Evolutionary conservation across 2,329 filamentous ascomycete species (phyloP), one percentile per base, ranked within the genome.

Genomic region (Aureobasidium lini): DNA sequence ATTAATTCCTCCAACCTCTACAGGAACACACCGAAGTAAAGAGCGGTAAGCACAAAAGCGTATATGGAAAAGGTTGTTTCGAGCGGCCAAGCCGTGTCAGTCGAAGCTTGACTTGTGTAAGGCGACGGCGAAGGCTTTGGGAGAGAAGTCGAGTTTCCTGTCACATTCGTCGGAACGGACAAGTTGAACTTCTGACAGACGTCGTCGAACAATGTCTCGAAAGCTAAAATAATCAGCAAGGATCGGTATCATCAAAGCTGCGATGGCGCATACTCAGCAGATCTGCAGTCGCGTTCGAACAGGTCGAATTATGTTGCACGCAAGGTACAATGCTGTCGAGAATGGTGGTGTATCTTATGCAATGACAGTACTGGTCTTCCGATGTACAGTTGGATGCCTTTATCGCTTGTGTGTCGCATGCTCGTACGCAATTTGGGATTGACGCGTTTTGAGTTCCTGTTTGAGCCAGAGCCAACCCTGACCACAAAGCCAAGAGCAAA

Each of bases 181-280:
- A 59, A 13, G 31, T 61, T 58, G 47, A 59, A 44, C 28, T 60
- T 36, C 18, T 59, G 18, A 10, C 40, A 59, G 28, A 60, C 43
- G 5, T 59, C 18, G n/a, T 42, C 10, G 43, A 61, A 49, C 11
- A 49, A 13, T 1, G 29, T 34, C 40, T 61, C 57, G 31, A 61
- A 60, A 2, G 18, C 57, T 60, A 28, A 4, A 23, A 28, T 3
- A 6, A 9, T 50, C 34, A 50, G 47, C n/a, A 29, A 39, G 13
- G 28, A 23, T 23, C 23, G 23, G 18, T 11, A 6, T 4, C 8
- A 4, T 16, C 15, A n/a, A 32, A 28, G 13, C 37, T 32, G 9
- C 13, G 2, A 9, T 16, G 9, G 1, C 28, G 36, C 57, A 5
- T 18, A 60, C 57, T 39, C 28, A 60, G 15, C 16, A 60, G 9